Conservation (phyloP, 2,329 filamentous ascomycete genomes). For the Beauveria scarabaeidicola region DNA sequence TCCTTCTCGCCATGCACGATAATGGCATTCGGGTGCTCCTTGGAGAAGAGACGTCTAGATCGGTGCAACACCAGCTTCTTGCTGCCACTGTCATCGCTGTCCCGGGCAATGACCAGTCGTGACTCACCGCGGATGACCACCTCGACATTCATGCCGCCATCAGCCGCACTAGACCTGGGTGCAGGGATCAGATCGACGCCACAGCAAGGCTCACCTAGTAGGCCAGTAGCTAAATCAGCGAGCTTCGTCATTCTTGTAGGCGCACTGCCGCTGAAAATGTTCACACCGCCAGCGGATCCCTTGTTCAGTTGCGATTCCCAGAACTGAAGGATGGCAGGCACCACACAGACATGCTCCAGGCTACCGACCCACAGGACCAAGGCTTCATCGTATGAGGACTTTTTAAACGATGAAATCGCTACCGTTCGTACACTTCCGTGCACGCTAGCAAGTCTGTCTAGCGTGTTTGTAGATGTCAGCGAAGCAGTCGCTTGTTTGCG, state of each 20-base stretch:
- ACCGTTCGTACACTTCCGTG: slow-evolving; percentile 45
- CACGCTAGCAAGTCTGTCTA: slow-evolving; percentile 43
- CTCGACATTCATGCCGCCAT: slow-evolving; percentile 42
- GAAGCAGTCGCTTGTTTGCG: slow-evolving; percentile 43
- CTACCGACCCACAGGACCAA: slow-evolving; percentile 50
- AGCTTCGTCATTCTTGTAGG: slow-evolving; percentile 49
- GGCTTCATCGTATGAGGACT: slow-evolving; percentile 42
- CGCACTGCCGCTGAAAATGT: slow-evolving; percentile 47
- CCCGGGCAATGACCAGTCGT: slow-evolving; percentile 45
- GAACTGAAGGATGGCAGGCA: slow-evolving; percentile 46
- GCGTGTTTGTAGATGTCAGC: slow-evolving; percentile 32
- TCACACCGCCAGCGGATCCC: slow-evolving; percentile 40
- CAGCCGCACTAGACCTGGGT: slow-evolving; percentile 18
- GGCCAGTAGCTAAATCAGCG: slow-evolving; percentile 41
- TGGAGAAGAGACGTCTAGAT: slow-evolving; percentile 27
- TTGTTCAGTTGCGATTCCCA: slow-evolving; percentile 52
- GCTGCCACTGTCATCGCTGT: slow-evolving; percentile 40
- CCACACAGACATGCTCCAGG: slow-evolving; percentile 47
- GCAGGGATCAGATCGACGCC: slow-evolving; percentile 38
- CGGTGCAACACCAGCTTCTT: slow-evolving; percentile 34
- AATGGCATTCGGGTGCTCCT: slow-evolving; percentile 42
- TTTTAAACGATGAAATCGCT: slow-evolving; percentile 33
- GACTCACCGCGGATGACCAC: slow-evolving; percentile 48
- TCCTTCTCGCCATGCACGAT: slow-evolving; percentile 42
- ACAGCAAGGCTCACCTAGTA: slow-evolving; percentile 49